Evolutionary conservation across 345 rosid genomes (phyloP).

Genomic region (Dimocarpus longan): DNA sequence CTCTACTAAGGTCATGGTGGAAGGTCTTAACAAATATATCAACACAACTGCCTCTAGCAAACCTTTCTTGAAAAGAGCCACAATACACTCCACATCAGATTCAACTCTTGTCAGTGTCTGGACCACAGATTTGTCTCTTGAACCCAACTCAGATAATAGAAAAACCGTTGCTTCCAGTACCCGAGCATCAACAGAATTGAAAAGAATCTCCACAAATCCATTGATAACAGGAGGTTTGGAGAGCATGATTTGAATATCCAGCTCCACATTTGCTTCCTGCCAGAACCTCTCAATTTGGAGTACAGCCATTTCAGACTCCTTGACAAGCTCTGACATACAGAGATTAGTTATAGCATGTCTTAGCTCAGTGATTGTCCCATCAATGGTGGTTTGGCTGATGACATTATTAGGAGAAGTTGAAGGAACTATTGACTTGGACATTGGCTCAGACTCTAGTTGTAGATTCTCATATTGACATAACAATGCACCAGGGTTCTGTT

Average conservation of each 20-base stretch:
- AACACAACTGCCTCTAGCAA: conserved; percentile 61
- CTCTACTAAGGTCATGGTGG: conserved; percentile 43
- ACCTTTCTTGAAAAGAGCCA: conserved; percentile 66
- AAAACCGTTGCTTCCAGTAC: conserved; percentile 57
- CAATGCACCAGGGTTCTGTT: conserved; percentile 37
- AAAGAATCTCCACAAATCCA: conserved; percentile 71
- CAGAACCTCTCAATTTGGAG: conserved; percentile 59
- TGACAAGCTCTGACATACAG: conserved; percentile 60
- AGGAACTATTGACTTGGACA: conserved; percentile 31
- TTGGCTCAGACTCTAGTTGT: conserved; percentile 25
- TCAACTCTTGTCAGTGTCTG: conserved; percentile 66
- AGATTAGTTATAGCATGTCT: conserved; percentile 50
- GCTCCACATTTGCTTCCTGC: conserved; percentile 43
- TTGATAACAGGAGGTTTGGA: conserved; percentile 59
- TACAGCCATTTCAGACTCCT: conserved; percentile 66
- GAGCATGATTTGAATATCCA: conserved; percentile 50
- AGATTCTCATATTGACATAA: conserved; percentile 25
- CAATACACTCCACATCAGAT: conserved; percentile 62
- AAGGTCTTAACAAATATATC: conserved; percentile 53
- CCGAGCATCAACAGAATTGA: conserved; percentile 56
- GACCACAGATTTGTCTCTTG: conserved; percentile 63
- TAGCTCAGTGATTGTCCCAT: conserved; percentile 51
- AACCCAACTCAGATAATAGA: conserved; percentile 65
- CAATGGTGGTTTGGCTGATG: conserved; percentile 51
- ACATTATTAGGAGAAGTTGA: conserved; percentile 54